Evolutionary conservation across 306 rosid species (phyloP).

Genomic region (Cucurbita moschata): DNA sequence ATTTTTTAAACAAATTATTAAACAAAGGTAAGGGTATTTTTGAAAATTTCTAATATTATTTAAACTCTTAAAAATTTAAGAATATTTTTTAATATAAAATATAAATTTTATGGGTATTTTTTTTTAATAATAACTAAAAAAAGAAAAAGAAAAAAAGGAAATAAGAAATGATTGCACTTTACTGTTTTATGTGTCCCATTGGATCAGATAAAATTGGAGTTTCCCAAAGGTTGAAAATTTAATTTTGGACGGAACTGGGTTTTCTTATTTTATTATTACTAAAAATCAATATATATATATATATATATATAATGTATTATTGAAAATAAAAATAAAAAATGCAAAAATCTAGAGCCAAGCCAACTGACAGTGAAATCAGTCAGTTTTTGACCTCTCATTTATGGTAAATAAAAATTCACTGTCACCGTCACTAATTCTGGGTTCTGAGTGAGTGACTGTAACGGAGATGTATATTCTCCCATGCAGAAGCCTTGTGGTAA

Average conservation of each 20-base stretch:
- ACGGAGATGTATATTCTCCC: background rate
- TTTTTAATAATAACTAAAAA: too few species aligned
- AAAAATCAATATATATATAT: background rate
- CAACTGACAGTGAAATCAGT: background rate
- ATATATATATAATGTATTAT: too few species aligned
- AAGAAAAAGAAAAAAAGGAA: too few species aligned
- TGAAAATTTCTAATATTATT: too few species aligned
- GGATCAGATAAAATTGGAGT: background rate
- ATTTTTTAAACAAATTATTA: too few species aligned
- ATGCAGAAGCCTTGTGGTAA: background rate
- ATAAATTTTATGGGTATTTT: too few species aligned
- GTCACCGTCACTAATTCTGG: background rate
- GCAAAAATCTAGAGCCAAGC: background rate
- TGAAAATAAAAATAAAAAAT: background rate
- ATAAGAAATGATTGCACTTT: background rate
- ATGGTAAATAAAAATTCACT: background rate
- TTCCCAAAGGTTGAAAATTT: background rate
- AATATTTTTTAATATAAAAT: too few species aligned
- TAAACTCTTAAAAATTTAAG: too few species aligned
- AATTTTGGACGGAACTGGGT: background rate
- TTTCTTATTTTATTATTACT: background rate
- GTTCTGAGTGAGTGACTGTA: background rate
- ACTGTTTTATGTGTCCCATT: conserved; percentile 5
- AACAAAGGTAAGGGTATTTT: too few species aligned
- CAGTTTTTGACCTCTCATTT: background rate